A percentile compares a stretch with the other conserved stretches of the same genome.
Conservation (phyloP, 2,329 filamentous ascomycete species). For the Phaeosphaeriaceae sp. region DNA sequence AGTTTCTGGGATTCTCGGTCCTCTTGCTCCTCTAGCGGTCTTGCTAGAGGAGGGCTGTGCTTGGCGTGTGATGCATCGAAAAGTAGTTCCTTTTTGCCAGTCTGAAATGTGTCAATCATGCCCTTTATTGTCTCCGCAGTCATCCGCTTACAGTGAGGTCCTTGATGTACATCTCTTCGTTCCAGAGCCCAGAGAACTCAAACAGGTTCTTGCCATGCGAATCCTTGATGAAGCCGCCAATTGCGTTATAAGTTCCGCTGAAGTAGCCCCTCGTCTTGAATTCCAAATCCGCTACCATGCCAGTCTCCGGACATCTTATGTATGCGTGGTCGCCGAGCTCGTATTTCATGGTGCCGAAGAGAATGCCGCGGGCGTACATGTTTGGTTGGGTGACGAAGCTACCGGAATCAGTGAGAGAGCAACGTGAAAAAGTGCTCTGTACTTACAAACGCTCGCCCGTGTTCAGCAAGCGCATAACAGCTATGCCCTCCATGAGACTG, state of each 20-base stretch:
- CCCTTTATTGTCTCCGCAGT: no score
- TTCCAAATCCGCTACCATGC: conserved; percentile 87
- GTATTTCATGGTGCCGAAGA: conserved; percentile 99
- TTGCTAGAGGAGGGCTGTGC: conserved; percentile 73
- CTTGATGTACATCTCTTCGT: conserved; percentile 92
- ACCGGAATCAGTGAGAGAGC: conserved; percentile 8
- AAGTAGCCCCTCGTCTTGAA: conserved; percentile 99
- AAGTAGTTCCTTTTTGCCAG: conserved; percentile 84
- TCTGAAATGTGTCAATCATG: conserved; percentile 60
- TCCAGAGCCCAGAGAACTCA: conserved; percentile 90
- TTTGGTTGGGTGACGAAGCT: conserved; percentile 96
- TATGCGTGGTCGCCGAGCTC: conserved; percentile 96
- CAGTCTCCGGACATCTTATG: conserved; percentile 86
- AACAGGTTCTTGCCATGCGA: conserved; percentile 86
- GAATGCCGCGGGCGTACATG: conserved; percentile 96
- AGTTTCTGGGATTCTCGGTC: conserved; percentile 89
- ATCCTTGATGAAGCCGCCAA: conserved; percentile 89
- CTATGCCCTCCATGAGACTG: conserved; percentile 97
- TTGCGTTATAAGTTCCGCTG: conserved; percentile 93
- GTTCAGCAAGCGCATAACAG: conserved; percentile 83
- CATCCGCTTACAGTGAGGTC: conserved; percentile 69
- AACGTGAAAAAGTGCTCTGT: not conserved
- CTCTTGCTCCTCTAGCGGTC: conserved; percentile 84
- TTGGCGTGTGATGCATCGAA: conserved; percentile 85
- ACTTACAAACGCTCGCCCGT: conserved; percentile 86